A percentile compares a stretch with the other conserved stretches of the same genome.
phyloP scores from a whole-genome alignment of 345 rosid species.

The Arabidopsis thaliana region DNA sequence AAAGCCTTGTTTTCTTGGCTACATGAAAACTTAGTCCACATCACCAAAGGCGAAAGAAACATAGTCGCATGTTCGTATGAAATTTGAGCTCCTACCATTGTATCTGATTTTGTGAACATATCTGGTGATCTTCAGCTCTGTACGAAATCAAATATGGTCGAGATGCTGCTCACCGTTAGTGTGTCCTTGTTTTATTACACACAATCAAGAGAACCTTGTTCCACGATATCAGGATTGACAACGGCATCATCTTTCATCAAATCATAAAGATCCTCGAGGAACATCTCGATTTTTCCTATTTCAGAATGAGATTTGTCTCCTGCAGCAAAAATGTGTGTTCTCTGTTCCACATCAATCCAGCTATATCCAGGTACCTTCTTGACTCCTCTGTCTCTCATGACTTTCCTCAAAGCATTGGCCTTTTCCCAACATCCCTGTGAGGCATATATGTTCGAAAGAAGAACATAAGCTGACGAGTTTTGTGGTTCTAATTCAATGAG shows the following conservation, averaged over 20 bases:
- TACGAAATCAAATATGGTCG: background rate
- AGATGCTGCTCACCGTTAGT: conserved; percentile 21
- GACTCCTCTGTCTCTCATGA: conserved; percentile 81
- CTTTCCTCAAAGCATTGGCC: conserved; percentile 70
- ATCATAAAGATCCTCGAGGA: conserved; percentile 44
- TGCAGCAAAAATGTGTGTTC: conserved; percentile 64
- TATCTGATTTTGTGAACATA: conserved; percentile 2
- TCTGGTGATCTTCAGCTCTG: conserved; percentile 23
- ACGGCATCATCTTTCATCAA: conserved; percentile 42
- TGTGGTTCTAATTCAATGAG: conserved; percentile 77
- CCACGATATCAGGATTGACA: conserved; percentile 24
- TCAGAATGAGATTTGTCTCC: conserved; percentile 75
- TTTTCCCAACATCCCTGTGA: conserved; percentile 81
- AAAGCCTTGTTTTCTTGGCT: conserved; percentile 31
- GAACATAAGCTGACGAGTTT: conserved; percentile 78
- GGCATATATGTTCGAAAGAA: conserved; percentile 85
- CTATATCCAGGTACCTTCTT: conserved; percentile 85
- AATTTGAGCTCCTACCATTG: conserved; percentile 7
- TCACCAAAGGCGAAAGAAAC: conserved; percentile 34
- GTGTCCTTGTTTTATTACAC: conserved; percentile 12
- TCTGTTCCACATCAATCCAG: conserved; percentile 75
- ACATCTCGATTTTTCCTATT: conserved; percentile 50
- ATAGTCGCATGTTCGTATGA: background rate
- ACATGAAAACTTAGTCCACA: conserved; percentile 39
- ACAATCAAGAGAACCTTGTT: conserved; percentile 29